Conservation (phyloP, 2,329 filamentous ascomycete genomes). For the Colletotrichum incanum region DNA sequence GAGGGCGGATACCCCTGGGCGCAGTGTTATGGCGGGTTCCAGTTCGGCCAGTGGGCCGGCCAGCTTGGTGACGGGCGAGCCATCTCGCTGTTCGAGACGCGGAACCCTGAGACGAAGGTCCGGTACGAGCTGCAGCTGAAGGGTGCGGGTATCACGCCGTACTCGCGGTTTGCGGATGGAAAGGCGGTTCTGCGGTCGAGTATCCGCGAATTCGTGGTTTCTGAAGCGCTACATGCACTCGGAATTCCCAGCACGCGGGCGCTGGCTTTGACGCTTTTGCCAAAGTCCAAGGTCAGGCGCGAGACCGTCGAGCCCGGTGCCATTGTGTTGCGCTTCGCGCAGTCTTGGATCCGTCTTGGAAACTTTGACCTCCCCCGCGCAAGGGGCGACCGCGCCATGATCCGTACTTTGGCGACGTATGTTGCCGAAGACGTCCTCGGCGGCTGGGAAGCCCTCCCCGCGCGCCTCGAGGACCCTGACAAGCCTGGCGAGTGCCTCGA, state of each 20-base stretch:
- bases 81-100: constrained; percentile 93
- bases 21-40: constrained; percentile 93
- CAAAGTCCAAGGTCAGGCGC: constrained; percentile 79
- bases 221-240: constrained; percentile 89
- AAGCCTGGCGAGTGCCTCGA: constrained; percentile 61
- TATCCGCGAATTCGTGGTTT: constrained; percentile 94
- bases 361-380: constrained; percentile 94
- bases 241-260: constrained; percentile 90
- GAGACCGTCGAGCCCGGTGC: constrained; percentile 91
- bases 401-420: constrained; percentile 84
- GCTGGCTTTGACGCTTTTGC: constrained; percentile 84
- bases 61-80: constrained; percentile 95
- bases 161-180: constrained; percentile 96
- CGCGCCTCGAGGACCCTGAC: constrained; percentile 67
- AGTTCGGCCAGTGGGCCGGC: constrained; percentile 91
- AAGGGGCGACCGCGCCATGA: constrained; percentile 82
- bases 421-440: constrained; percentile 89
- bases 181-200: constrained; percentile 93
- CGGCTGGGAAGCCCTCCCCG: constrained; percentile 89
- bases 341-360: constrained; percentile 93
- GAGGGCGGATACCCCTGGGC: constrained; percentile 94
- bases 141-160: constrained; percentile 92
- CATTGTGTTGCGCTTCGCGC: constrained; percentile 92
- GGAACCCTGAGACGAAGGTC: constrained; percentile 78
- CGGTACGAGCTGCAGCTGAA: constrained; percentile 96